phyloP scores from a whole-genome alignment of 495 filamentous ascomycete species.

The Penicillium riverlandense region DNA sequence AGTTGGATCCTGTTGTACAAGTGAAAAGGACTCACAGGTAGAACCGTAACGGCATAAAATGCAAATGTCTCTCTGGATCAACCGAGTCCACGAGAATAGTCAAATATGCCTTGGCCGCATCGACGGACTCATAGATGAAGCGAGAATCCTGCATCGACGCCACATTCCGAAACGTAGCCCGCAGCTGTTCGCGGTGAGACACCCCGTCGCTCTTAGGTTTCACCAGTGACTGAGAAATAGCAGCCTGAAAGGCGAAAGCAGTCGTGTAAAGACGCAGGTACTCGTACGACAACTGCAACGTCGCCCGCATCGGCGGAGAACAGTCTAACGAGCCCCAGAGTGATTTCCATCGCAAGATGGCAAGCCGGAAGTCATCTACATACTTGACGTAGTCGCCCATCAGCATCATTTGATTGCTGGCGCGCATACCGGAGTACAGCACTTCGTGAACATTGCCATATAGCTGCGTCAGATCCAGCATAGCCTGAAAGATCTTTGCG shows the following conservation, averaged over 20 bases:
- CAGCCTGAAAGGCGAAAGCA: conserved; percentile 61
- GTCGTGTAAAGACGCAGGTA: conserved; percentile 59
- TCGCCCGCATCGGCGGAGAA: conserved; percentile 51
- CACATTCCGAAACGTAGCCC: conserved; percentile 43
- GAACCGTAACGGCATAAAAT: conserved; percentile 54
- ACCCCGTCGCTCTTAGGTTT: conserved; percentile 29
- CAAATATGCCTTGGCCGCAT: conserved; percentile 53
- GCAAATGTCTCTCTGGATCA: conserved; percentile 46
- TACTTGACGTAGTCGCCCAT: conserved; percentile 62
- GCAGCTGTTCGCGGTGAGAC: conserved; percentile 35
- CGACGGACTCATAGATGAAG: conserved; percentile 57
- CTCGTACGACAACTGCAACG: conserved; percentile 54
- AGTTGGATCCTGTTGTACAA: neutral
- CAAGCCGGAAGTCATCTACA: conserved; percentile 57
- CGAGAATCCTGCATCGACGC: conserved; percentile 53
- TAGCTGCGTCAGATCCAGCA: conserved; percentile 57
- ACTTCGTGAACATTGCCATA: conserved; percentile 63
- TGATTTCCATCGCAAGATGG: conserved; percentile 56
- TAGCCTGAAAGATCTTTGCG: conserved; percentile 56
- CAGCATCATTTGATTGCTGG: conserved; percentile 57
- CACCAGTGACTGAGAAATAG: conserved; percentile 50
- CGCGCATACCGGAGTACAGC: conserved; percentile 56
- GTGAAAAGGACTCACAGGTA: conserved; percentile 37
- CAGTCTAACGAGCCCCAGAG: conserved; percentile 54
- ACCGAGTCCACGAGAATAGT: conserved; percentile 48